These are phyloP conservation scores for Cordyceps militaris DNA, from an alignment of 2,329 filamentous ascomycete genomes.

Conservation along the genomic window DNA sequence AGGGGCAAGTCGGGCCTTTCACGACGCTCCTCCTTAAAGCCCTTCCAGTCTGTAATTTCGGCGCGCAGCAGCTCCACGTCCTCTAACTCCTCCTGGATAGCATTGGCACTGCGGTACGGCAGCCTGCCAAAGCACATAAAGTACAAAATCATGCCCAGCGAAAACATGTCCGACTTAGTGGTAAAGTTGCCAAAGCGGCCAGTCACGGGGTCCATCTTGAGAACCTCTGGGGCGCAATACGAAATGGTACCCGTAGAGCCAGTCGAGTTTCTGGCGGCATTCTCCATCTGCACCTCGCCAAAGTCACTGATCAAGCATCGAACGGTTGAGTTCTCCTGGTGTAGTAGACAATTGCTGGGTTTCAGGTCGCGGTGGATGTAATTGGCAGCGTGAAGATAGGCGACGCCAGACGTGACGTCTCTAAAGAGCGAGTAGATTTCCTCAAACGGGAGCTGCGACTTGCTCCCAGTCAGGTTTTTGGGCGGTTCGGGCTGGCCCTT, in stretches of 20 bases:
- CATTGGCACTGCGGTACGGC: slow-evolving; percentile 78
- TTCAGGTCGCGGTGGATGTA: slow-evolving; percentile 97
- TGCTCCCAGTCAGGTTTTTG: slow-evolving; percentile 34
- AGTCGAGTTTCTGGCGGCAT: slow-evolving; percentile 75
- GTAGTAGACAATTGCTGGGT: slow-evolving; percentile 88
- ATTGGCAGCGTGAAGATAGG: slow-evolving; percentile 81
- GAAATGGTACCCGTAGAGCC: slow-evolving; percentile 94
- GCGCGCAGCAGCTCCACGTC: slow-evolving; percentile 77
- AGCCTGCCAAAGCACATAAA: slow-evolving; percentile 93
- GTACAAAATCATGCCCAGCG: slow-evolving; percentile 94
- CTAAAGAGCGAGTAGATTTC: slow-evolving; percentile 96
- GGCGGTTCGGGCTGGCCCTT: slow-evolving; percentile 65
- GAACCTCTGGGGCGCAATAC: slow-evolving; percentile 92
- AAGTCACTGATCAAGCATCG: slow-evolving; percentile 93
- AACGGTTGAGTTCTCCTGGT: slow-evolving; percentile 63
- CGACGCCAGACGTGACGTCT: slow-evolving; percentile 86
- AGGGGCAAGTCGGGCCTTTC: slow-evolving; percentile 76
- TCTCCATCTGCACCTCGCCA: slow-evolving; percentile 86
- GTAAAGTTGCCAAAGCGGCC: slow-evolving; percentile 89
- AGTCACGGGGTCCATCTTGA: slow-evolving; percentile 56
- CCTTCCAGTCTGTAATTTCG: slow-evolving; percentile 82
- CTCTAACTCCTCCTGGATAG: slow-evolving; percentile 83
- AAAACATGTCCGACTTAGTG: slow-evolving; percentile 97
- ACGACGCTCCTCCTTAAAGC: slow-evolving; percentile 71
- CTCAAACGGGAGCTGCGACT: slow-evolving; percentile 59